Evolutionary conservation across 1,284 basidiomycete species (phyloP).

Genomic region (Heterobasidion parviporum): DNA sequence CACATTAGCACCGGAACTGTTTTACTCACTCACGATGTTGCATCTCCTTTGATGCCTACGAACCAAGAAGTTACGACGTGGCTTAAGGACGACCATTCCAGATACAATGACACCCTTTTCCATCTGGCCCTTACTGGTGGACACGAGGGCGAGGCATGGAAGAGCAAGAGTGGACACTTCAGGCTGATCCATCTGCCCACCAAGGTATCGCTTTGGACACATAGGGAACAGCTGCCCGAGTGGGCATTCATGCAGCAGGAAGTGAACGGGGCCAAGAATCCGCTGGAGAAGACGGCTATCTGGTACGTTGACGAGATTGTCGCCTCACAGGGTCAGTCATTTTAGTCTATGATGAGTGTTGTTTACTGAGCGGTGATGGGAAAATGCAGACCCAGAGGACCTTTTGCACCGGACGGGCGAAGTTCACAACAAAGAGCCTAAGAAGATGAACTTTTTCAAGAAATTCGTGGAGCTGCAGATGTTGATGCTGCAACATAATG

Average conservation of each 20-base stretch:
- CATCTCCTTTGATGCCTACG: conserved; percentile 93
- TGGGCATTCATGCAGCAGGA: conserved; percentile 98
- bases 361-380: neutral
- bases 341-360: neutral
- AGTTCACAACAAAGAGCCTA: conserved; percentile 57
- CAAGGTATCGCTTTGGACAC: conserved; percentile 92
- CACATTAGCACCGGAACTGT: conserved; percentile 82
- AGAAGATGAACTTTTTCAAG: conserved; percentile 84
- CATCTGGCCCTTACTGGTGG: conserved; percentile 66
- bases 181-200: conserved; percentile 85
- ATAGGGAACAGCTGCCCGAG: conserved; percentile 77
- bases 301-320: conserved; percentile 90
- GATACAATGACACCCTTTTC: conserved; percentile 87
- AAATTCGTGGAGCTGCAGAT: conserved; percentile 94
- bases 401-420: conserved; percentile 43
- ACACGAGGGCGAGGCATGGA: conserved; percentile 74
- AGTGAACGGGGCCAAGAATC: conserved; percentile 96
- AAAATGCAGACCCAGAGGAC: conserved; percentile 45
- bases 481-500: conserved; percentile 97
- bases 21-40: conserved; percentile 95
- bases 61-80: conserved; percentile 98
- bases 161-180: conserved; percentile 89
- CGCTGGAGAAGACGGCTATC: conserved; percentile 71
- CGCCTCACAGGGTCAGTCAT: conserved; percentile 54
- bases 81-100: conserved; percentile 61